A percentile compares a stretch with the other conserved stretches of the same genome.
phyloP scores from a whole-genome alignment of 805 yeast genomes.

The Kazachstania kunashirensis region DNA sequence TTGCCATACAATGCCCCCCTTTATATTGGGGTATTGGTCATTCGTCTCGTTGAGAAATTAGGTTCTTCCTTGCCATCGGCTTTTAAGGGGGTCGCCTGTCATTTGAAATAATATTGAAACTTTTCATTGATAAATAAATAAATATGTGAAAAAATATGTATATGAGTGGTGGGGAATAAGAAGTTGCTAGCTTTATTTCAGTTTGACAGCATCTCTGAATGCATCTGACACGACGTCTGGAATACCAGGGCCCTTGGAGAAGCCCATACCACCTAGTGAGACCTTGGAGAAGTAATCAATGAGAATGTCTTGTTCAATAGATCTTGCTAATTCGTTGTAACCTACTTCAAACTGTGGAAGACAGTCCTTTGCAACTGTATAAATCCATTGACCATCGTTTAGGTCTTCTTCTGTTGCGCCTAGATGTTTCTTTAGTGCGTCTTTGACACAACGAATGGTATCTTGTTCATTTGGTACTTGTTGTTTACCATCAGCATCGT shows the following conservation, averaged over 20 bases:
- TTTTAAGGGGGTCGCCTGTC: no score
- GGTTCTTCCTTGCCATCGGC: no score
- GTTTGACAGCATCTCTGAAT: slow-evolving; percentile 41
- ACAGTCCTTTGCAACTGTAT: slow-evolving; percentile 42
- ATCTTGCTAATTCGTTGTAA: slow-evolving; percentile 37
- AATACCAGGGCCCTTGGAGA: slow-evolving; percentile 76
- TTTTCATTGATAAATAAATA: no score
- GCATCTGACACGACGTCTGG: slow-evolving; percentile 74
- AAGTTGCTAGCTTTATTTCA: slow-evolving; percentile 1
- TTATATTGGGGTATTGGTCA: no score
- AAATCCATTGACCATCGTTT: slow-evolving; percentile 27
- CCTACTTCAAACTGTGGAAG: slow-evolving; percentile 79
- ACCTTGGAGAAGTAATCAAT: slow-evolving; percentile 34
- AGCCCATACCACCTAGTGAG: slow-evolving; percentile 68
- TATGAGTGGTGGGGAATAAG: no score
- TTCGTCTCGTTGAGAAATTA: no score
- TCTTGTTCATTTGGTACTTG: slow-evolving; percentile 12
- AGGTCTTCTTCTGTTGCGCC: slow-evolving; percentile 27
- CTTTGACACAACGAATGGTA: slow-evolving; percentile 26
- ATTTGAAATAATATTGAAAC: no score
- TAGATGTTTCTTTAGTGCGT: slow-evolving; percentile 34
- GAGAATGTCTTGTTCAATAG: slow-evolving; percentile 29
- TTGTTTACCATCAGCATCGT: slow-evolving; percentile 17
- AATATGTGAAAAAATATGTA: no score
- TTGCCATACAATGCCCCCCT: no score